Percentiles rank a stretch among this genome's conserved stretches.
Conservation (phyloP, 345 rosid species). For the Balakata baccata region DNA sequence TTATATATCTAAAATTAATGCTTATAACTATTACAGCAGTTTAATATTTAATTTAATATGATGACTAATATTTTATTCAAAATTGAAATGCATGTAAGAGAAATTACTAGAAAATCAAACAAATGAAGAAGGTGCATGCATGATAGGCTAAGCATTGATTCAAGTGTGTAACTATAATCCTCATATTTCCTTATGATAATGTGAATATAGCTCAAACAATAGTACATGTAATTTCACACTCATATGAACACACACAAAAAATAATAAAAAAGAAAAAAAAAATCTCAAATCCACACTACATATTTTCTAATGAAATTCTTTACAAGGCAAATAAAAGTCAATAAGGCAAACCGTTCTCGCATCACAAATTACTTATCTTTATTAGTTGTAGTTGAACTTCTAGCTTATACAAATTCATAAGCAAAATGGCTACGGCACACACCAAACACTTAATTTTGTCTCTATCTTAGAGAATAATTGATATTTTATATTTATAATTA, state of each 20-base stretch:
- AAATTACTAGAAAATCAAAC: neutral
- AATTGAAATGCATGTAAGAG: neutral
- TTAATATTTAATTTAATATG: too few species aligned
- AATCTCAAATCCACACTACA: too few species aligned
- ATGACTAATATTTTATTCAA: too few species aligned
- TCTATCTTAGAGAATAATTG: neutral
- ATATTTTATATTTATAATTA: too few species aligned
- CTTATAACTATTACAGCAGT: too few species aligned
- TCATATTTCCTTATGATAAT: neutral
- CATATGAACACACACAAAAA: too few species aligned
- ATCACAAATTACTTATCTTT: neutral
- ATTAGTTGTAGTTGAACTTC: neutral
- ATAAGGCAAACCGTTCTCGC: neutral
- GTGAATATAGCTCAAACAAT: too few species aligned
- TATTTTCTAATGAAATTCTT: too few species aligned
- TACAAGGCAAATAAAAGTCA: neutral
- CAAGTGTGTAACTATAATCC: neutral
- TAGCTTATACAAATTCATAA: neutral
- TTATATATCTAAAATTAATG: too few species aligned
- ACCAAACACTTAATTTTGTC: neutral
- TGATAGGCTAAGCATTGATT: neutral
- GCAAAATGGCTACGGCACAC: slow-evolving; percentile 10
- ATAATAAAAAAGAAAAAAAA: too few species aligned
- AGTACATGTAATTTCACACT: too few species aligned
- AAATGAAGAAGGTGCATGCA: neutral